Base-by-base conservation (phyloP, 345 rosid species). In the Lepidium sativum region DNA sequence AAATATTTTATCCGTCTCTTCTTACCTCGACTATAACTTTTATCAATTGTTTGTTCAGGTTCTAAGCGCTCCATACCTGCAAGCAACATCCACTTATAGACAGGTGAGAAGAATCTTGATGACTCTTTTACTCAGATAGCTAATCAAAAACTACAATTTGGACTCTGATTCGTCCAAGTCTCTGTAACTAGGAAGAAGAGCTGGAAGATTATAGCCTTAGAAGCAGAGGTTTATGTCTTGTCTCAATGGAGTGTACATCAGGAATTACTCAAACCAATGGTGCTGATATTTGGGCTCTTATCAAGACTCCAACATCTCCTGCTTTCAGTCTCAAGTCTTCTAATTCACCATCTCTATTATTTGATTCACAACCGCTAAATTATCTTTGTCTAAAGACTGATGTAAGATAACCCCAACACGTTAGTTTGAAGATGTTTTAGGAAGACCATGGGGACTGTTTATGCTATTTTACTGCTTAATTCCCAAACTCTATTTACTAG, bases 261-360 rank as follows among this genome's bases (percentile, higher is more conserved):
- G 95, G 86, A 16, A 80, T 90, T 70, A 91, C 91, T 47, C 77
- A 80, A 38, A 88, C 89, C 80, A 94, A 94, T 40, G 99, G 99
- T 12, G 99, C 99, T 6, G 99, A 94, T 77, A 76, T 94, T 6
- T 94, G 99, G 97, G 95, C 99, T 6, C 95, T 92, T 14, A 82
- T 88, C 51, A 94, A 94, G 80, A 78, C 83, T 34, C 52, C 91
- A 20, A 77, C 92, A 11, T 53, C 63, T 54, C 49, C 68, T 41
- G 48, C 41, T 54, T 54, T 63, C 20, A 8, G 4, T 51, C 51
- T 38, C 17, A 9, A 21, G 49, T 57, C 62, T 13, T 37, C 41
- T 39, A 38, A 14, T 38, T 56, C 71, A 0, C 62, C 35, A 21
- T 52, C 53, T 23, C 32, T 32, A 66, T 65, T 68, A 73, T 37